Evolutionary conservation across 2,329 filamentous ascomycete species (phyloP).

Genomic region (Daldinia eschscholtzii): DNA sequence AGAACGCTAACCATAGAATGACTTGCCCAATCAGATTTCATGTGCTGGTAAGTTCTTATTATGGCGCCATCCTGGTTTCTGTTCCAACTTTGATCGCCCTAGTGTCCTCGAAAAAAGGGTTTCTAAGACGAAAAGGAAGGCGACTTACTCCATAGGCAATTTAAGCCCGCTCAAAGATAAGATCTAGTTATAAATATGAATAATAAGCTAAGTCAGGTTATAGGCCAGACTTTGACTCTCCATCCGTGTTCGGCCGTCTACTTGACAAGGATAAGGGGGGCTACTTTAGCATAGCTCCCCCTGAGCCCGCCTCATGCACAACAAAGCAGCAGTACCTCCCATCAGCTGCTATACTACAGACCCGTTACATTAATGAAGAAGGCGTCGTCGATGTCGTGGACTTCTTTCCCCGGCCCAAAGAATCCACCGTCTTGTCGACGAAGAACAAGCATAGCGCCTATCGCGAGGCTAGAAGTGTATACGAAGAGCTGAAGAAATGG

Average conservation of each 20-base stretch:
- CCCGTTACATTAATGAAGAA: conserved; percentile 80
- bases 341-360: conserved; percentile 80
- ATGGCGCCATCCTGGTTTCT: conserved; percentile 6
- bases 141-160: not conserved
- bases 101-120: not conserved
- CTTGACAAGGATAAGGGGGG: conserved; percentile 81
- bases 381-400: conserved; percentile 80
- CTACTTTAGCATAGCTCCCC: conserved; percentile 76
- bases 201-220: conserved; percentile 25
- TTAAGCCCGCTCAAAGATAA: not conserved
- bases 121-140: not conserved
- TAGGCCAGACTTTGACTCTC: conserved; percentile 84
- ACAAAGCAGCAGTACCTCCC: conserved; percentile 84
- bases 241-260: conserved; percentile 79
- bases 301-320: conserved; percentile 65
- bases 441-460: conserved; percentile 64
- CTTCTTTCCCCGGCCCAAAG: conserved; percentile 79
- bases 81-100: not conserved
- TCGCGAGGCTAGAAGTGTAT: conserved; percentile 66
- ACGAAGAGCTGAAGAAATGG: conserved; percentile 76
- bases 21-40: conserved; percentile 66
- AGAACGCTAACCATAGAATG: conserved; percentile 25
- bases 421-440: conserved; percentile 64
- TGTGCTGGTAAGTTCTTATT: conserved; percentile 73
- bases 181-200: not conserved